A percentile compares a stretch with the other conserved stretches of the same genome.
phyloP scores from a whole-genome alignment of 1,284 basidiomycete genomes.

The Puccinia polysora region DNA sequence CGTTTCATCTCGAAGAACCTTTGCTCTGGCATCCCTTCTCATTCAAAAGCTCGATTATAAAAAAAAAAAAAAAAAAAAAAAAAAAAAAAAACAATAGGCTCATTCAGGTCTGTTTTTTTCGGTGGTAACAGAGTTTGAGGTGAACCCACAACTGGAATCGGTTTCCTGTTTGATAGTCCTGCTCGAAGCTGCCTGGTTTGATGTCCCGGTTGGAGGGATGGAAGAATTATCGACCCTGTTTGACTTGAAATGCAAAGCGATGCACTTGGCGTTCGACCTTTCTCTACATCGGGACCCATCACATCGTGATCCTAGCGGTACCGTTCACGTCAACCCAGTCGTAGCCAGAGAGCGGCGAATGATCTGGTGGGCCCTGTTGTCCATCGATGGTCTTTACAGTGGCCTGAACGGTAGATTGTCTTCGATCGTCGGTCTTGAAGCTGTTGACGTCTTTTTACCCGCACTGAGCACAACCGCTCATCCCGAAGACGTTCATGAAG shows the following conservation, averaged over 20 bases:
- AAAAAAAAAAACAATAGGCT: background rate
- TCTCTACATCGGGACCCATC: constrained; percentile 38
- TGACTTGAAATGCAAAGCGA: constrained; percentile 42
- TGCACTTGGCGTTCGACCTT: constrained; percentile 34
- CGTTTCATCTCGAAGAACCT: background rate
- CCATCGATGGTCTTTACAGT: constrained; percentile 40
- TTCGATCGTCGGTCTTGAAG: constrained; percentile 22
- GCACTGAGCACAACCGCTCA: constrained; percentile 21
- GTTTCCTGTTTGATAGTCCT: constrained; percentile 34
- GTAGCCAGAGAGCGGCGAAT: constrained; percentile 28
- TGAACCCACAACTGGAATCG: constrained; percentile 27
- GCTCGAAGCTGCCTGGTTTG: constrained; percentile 40
- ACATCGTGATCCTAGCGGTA: constrained; percentile 25
- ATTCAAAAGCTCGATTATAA: too few species aligned
- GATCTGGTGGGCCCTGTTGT: constrained; percentile 43
- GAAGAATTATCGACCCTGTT: constrained; percentile 26
- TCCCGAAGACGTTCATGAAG: constrained; percentile 31
- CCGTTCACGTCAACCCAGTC: constrained; percentile 7
- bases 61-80: too few species aligned
- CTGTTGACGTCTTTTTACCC: constrained; percentile 40
- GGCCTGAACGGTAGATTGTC: constrained; percentile 29
- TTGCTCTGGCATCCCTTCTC: too few species aligned
- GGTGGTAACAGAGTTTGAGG: constrained; percentile 29
- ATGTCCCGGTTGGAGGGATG: constrained; percentile 25
- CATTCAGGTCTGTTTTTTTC: background rate